Conservation (phyloP, 768 basidiomycete genomes). For the Holtermannia corniformis region DNA sequence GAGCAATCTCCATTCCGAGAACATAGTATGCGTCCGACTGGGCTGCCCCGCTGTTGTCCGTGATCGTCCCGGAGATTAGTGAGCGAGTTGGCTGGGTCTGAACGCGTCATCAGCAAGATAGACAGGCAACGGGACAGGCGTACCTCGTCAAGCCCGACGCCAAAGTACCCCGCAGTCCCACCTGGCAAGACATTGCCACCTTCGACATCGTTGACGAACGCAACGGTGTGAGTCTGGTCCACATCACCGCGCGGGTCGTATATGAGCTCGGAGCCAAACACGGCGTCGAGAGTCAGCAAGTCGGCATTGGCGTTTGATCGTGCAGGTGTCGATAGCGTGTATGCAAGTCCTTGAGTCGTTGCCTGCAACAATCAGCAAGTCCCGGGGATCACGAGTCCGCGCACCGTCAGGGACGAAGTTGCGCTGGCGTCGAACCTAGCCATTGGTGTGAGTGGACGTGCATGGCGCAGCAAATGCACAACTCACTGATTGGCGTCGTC, state of each 20-base stretch:
- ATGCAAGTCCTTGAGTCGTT: background rate
- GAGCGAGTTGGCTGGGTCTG: slow-evolving; percentile 11
- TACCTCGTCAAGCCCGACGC: slow-evolving; percentile 34
- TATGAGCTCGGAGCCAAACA: slow-evolving; percentile 8
- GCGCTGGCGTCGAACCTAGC: background rate
- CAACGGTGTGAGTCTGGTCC: background rate
- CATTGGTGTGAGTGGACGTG: background rate
- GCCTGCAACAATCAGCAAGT: background rate
- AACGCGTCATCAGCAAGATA: background rate
- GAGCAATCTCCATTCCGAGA: slow-evolving; percentile 31
- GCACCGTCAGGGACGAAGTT: slow-evolving; percentile 20
- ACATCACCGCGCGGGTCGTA: slow-evolving; percentile 12
- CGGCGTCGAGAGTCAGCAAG: background rate
- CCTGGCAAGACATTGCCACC: slow-evolving; percentile 10
- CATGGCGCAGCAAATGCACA: background rate
- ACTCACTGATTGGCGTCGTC: slow-evolving; percentile 12
- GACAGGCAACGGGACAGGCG: slow-evolving; percentile 2
- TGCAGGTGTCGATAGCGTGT: background rate
- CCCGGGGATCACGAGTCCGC: background rate
- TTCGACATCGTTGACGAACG: slow-evolving; percentile 9
- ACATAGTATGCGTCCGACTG: slow-evolving; percentile 8
- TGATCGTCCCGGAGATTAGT: slow-evolving; percentile 17
- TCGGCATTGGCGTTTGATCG: background rate
- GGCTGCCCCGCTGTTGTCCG: slow-evolving; percentile 7
- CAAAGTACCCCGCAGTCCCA: slow-evolving; percentile 31